These are phyloP conservation scores for Hypsizygus marmoreus DNA, from an alignment of 768 basidiomycete species.

Conservation along the genomic window DNA sequence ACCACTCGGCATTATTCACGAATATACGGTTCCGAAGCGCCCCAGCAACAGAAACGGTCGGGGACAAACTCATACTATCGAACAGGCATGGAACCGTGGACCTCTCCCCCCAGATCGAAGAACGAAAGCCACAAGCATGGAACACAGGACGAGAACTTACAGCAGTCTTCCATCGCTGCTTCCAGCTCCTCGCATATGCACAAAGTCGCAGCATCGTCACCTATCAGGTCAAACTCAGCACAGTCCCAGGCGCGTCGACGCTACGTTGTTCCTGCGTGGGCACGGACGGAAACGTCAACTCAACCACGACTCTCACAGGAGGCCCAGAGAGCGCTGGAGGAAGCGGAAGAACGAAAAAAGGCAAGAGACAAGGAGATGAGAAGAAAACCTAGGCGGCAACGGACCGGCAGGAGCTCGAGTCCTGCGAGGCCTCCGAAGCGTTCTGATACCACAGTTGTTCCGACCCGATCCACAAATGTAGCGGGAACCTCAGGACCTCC, in stretches of 20 bases:
- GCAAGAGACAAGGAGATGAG: constrained; percentile 28
- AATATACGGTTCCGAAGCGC: constrained; percentile 29
- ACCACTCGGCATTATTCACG: constrained; percentile 40
- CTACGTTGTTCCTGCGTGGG: constrained; percentile 72
- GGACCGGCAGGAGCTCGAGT: constrained; percentile 11
- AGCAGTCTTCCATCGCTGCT: constrained; percentile 21
- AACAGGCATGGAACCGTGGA: constrained; percentile 34
- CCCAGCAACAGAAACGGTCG: constrained; percentile 27
- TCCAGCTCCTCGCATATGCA: constrained; percentile 28
- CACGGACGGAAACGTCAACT: constrained; percentile 64
- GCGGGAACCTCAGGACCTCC: not conserved
- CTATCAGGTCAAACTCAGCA: constrained; percentile 26
- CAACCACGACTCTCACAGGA: constrained; percentile 69
- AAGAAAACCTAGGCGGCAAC: constrained; percentile 19
- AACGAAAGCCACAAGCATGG: constrained; percentile 11
- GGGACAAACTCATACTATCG: constrained; percentile 39
- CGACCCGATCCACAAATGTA: not conserved
- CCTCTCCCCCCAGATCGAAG: constrained; percentile 38
- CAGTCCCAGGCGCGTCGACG: constrained; percentile 34
- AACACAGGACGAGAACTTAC: constrained; percentile 12
- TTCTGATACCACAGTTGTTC: too few species aligned
- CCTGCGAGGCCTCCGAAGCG: too few species aligned
- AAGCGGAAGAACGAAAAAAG: constrained; percentile 39
- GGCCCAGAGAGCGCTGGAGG: constrained; percentile 41
- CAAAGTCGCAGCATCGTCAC: constrained; percentile 45